Evolutionary conservation across 352 stramenopile genomes (phyloP), one percentile per base, ranked within the genome.

Genomic region (Phytopythium sindhum): DNA sequence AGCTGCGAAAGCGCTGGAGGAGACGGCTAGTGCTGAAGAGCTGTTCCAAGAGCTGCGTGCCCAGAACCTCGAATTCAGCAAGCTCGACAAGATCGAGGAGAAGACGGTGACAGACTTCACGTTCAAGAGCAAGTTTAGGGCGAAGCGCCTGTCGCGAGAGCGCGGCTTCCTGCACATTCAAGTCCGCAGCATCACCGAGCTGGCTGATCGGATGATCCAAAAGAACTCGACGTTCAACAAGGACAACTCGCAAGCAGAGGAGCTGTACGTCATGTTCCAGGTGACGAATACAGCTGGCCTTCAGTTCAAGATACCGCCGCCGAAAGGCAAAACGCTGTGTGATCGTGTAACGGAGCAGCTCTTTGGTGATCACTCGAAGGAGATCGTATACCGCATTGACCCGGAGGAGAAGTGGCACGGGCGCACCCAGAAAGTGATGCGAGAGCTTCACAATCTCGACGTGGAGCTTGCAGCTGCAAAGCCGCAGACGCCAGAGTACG

Each of bases 221-320:
- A 69, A 64, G 1, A 61, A 77, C 52, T 31, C 61, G 39, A 48
- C 61, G 8, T 82, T 82, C 47, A 76, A 82, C 59, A 63, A 66
- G 29, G 65, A 66, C 2, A 39, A 56, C 2, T 47, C 63, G 19
- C 55, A 67, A 3, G 66, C 72, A 1, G 72, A 86, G 60, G 74
- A 86, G 31, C 56, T 86, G 17, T 86, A 86, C 29, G 61, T 67
- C 23, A 78, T 80, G 72, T 73, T 86, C 24, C 62, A 86, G 47
- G 59, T 86, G 14, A 78, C 69, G 2, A 67, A 72, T n/a, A 53
- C 61, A 0, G 4, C 68, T 19, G 69, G 69, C 0, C 53, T 82
- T 1, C 44, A 61, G 51, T 33, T 53, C 2, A 64, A 64, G n/a
- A 58, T 66, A 8, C 60, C 64, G 4, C 48, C 54, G n/a, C 12